Percentiles rank a stretch among this genome's conserved stretches.
Evolutionary conservation across 208 protist species (phyloP).

Genomic region (Wallacemonas rigidus): DNA sequence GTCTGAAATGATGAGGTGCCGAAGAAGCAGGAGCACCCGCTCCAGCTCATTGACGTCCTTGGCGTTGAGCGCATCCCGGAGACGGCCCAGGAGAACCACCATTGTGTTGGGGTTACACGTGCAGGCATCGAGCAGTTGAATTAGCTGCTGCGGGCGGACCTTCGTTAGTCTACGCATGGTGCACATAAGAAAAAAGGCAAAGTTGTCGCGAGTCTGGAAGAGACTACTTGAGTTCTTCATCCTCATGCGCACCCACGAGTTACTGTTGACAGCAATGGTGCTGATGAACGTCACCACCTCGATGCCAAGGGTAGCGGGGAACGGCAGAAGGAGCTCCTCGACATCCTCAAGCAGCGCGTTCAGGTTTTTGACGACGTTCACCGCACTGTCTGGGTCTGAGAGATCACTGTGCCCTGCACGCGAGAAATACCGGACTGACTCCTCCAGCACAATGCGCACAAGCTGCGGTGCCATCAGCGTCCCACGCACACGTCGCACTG

Average conservation of each 20-base stretch:
- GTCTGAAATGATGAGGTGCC: slow-evolving; percentile 45
- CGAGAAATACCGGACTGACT: slow-evolving; percentile 65
- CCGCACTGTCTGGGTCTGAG: slow-evolving; percentile 38
- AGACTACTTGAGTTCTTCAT: slow-evolving; percentile 86
- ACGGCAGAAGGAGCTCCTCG: slow-evolving; percentile 53
- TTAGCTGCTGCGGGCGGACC: slow-evolving; percentile 44
- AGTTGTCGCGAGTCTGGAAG: slow-evolving; percentile 73
- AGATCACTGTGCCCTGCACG: slow-evolving; percentile 42
- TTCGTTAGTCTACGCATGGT: slow-evolving; percentile 46
- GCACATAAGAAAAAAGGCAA: slow-evolving; percentile 67
- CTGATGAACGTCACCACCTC: slow-evolving; percentile 82
- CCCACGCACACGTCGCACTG: slow-evolving; percentile 48
- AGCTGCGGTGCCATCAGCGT: slow-evolving; percentile 43
- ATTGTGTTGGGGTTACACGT: slow-evolving; percentile 53
- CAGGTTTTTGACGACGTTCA: slow-evolving; percentile 80
- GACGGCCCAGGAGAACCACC: slow-evolving; percentile 54
- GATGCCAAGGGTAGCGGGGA: slow-evolving; percentile 61
- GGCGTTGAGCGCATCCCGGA: slow-evolving; percentile 44
- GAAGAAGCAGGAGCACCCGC: slow-evolving; percentile 50
- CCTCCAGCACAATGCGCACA: slow-evolving; percentile 72
- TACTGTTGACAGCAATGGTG: slow-evolving; percentile 86
- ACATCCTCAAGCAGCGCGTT: slow-evolving; percentile 68
- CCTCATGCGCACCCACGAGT: slow-evolving; percentile 76
- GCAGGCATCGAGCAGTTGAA: slow-evolving; percentile 76
- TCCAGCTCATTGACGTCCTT: slow-evolving; percentile 80